Conservation (phyloP, 208 protist species). For the Acanthamoeba castellanii region DNA sequence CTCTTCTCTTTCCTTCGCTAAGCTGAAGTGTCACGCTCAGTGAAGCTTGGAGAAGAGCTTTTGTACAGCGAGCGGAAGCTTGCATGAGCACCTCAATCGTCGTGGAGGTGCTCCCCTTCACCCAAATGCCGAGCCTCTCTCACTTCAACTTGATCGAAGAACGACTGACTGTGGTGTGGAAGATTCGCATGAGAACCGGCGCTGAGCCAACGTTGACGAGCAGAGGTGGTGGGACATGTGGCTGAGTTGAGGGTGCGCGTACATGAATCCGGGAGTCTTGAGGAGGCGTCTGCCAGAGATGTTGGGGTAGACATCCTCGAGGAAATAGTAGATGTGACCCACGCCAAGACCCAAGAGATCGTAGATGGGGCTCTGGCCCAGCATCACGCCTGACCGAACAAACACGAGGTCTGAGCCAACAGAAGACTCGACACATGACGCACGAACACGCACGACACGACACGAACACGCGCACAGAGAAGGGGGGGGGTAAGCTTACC, state of each 20-base stretch:
- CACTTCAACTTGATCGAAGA: constrained; percentile 11
- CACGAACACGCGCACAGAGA: background rate
- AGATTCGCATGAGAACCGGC: background rate
- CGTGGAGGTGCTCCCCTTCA: background rate
- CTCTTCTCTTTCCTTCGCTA: no score
- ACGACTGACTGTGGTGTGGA: background rate
- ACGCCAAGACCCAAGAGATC: constrained; percentile 90
- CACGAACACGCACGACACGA: no score
- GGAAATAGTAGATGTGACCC: constrained; percentile 93
- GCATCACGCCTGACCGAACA: constrained; percentile 30
- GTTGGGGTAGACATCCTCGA: constrained; percentile 90
- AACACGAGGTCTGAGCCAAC: no score
- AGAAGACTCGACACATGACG: no score
- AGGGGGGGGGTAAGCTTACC: background rate
- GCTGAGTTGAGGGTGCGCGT: background rate
- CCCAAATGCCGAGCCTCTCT: background rate
- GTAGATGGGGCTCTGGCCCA: constrained; percentile 73
- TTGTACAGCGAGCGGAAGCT: background rate
- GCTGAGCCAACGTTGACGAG: background rate
- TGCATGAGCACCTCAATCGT: background rate
- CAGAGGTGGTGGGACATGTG: no score
- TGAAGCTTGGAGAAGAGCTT: no score
- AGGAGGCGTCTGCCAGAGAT: constrained; percentile 76
- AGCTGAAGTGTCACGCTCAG: no score
- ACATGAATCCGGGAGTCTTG: constrained; percentile 80